Conservation (phyloP, 495 filamentous ascomycete species). For the Lindgomyces ingoldianus region DNA sequence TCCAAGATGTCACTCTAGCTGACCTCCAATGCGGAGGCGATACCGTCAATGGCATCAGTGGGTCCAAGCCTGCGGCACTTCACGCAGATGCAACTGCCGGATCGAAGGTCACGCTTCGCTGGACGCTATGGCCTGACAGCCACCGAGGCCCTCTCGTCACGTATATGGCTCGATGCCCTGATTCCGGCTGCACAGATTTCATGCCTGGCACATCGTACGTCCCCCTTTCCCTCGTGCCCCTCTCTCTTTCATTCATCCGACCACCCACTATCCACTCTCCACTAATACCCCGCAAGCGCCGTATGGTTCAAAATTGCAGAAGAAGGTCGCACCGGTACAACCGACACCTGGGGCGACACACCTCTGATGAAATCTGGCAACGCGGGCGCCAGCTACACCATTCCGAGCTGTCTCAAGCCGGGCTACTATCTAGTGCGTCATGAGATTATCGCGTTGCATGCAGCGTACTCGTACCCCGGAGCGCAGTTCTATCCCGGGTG, state of each 20-base stretch:
- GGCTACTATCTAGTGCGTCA: slow-evolving; percentile 38
- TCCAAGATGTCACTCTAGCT: slow-evolving; percentile 50
- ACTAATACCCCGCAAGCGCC: slow-evolving; percentile 21
- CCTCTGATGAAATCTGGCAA: slow-evolving; percentile 37
- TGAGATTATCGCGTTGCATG: slow-evolving; percentile 37
- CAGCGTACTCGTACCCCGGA: slow-evolving; percentile 24
- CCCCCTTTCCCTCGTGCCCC: too few relatives aligned
- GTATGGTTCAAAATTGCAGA: slow-evolving; percentile 49
- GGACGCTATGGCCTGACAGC: slow-evolving; percentile 33
- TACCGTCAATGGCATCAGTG: slow-evolving; percentile 40
- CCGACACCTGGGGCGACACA: slow-evolving; percentile 44
- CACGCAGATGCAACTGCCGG: slow-evolving; percentile 28
- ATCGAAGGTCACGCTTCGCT: slow-evolving; percentile 11
- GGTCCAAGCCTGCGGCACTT: slow-evolving; percentile 33
- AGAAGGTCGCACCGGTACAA: slow-evolving; percentile 27
- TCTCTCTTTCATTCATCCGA: too few relatives aligned
- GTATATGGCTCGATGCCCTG: slow-evolving; percentile 33
- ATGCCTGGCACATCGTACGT: slow-evolving; percentile 33
- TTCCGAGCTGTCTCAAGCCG: slow-evolving; percentile 22
- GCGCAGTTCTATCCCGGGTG: slow-evolving; percentile 35
- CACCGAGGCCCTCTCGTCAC: slow-evolving; percentile 32
- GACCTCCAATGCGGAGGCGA: slow-evolving; percentile 49
- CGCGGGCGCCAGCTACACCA: slow-evolving; percentile 16
- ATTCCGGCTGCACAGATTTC: slow-evolving; percentile 30
- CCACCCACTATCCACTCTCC: not conserved